Evolutionary conservation across 768 basidiomycete species (phyloP).

Genomic region (Pleurotus platypus): DNA sequence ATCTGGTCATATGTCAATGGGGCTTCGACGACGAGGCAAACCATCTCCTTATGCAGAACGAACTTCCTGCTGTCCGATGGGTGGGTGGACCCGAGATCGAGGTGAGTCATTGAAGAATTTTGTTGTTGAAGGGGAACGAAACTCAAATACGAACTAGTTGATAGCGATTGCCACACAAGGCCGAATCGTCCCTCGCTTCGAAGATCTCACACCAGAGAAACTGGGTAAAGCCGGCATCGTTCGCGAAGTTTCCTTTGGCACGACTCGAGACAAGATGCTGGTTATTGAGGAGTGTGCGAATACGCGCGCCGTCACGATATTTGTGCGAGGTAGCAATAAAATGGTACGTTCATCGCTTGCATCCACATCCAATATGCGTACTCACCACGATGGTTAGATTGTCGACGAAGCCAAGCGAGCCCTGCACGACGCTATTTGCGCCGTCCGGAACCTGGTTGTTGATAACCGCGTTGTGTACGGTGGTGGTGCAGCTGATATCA

Average conservation of each 20-base stretch:
- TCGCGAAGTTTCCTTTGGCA: slow-evolving; percentile 93
- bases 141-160: slow-evolving; percentile 44
- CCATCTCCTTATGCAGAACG: slow-evolving; percentile 96
- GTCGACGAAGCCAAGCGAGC: slow-evolving; percentile 99
- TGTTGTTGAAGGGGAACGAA: not conserved
- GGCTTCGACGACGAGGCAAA: slow-evolving; percentile 99
- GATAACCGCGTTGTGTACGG: slow-evolving; percentile 98
- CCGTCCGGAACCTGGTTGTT: slow-evolving; percentile 90
- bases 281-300: slow-evolving; percentile 99
- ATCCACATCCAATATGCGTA: not conserved
- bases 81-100: slow-evolving; percentile 99
- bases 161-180: slow-evolving; percentile 99
- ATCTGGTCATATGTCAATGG: slow-evolving; percentile 99
- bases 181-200: slow-evolving; percentile 96
- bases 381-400: slow-evolving; percentile 53
- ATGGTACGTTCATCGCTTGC: slow-evolving; percentile 58
- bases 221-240: slow-evolving; percentile 93
- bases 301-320: slow-evolving; percentile 92
- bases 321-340: slow-evolving; percentile 97
- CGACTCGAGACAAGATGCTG: slow-evolving; percentile 98
- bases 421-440: slow-evolving; percentile 96
- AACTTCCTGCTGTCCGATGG: slow-evolving; percentile 96
- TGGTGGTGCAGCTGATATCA: slow-evolving; percentile 97
- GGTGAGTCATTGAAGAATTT: slow-evolving; percentile 36
- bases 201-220: slow-evolving; percentile 89